These are phyloP conservation scores for Hyaloperonospora arabidopsidis DNA, from an alignment of 352 stramenopile species.

Conservation along the genomic window DNA sequence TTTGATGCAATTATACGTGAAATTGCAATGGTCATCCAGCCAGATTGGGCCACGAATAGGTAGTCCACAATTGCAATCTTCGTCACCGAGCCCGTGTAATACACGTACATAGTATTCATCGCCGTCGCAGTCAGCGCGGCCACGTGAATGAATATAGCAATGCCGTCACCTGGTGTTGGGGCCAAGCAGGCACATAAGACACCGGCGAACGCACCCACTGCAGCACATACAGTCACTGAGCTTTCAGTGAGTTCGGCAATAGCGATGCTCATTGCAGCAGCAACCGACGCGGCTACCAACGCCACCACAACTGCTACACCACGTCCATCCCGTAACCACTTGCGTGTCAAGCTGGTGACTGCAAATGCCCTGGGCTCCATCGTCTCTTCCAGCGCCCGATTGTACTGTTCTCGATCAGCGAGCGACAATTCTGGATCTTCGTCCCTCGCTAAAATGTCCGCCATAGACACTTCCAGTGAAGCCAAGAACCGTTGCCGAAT, in stretches of 20 bases:
- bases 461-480: conserved; percentile 18
- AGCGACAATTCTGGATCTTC: conserved; percentile 13
- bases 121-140: conserved; percentile 44
- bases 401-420: conserved; percentile 13
- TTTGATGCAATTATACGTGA: conserved; percentile 50
- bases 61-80: conserved; percentile 48
- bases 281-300: conserved; percentile 11
- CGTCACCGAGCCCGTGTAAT: conserved; percentile 31
- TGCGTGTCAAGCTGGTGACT: conserved; percentile 25
- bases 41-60: conserved; percentile 48
- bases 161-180: conserved; percentile 28
- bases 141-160: conserved; percentile 46
- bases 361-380: conserved; percentile 27
- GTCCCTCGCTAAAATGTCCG: conserved; percentile 10
- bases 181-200: conserved; percentile 40
- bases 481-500: conserved; percentile 51
- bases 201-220: conserved; percentile 21
- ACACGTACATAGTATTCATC: conserved; percentile 51
- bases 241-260: conserved; percentile 22
- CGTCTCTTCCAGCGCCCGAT: conserved; percentile 16
- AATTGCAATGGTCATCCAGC: conserved; percentile 41
- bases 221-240: conserved; percentile 25
- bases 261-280: conserved; percentile 8
- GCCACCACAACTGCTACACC: conserved; percentile 6
- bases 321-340: conserved; percentile 17